Percentiles rank a stretch among this genome's conserved stretches.
phyloP scores from a whole-genome alignment of 139 green algal genomes.

The Spirogloea muscicola region DNA sequence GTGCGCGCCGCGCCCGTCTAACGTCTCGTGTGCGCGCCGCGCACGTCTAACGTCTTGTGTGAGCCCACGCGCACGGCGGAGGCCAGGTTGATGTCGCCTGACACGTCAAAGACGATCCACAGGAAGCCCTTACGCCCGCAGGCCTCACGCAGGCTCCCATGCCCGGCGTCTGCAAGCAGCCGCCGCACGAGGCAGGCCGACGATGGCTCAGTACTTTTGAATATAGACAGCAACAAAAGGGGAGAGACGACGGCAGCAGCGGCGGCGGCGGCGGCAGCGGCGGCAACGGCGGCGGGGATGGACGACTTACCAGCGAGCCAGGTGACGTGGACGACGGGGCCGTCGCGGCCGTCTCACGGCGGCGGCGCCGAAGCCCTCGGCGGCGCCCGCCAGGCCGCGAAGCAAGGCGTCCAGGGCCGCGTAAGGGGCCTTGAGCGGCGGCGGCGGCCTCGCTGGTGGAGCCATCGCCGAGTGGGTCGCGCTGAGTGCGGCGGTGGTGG shows the following conservation, averaged over 20 bases:
- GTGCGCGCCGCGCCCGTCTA: slow-evolving; percentile 5
- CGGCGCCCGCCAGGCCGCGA: slow-evolving; percentile 1
- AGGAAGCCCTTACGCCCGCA: neutral
- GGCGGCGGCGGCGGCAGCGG: neutral
- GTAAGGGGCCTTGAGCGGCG: too few relatives aligned
- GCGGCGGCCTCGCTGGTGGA: too few relatives aligned
- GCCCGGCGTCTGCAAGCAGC: neutral
- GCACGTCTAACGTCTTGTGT: slow-evolving; percentile 14
- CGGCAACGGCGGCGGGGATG: neutral
- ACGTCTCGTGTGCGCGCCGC: too few relatives aligned
- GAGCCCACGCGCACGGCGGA: neutral
- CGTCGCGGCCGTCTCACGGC: slow-evolving; percentile 6
- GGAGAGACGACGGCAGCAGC: neutral
- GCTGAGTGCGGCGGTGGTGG: too few relatives aligned
- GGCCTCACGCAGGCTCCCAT: neutral
- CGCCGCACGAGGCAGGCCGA: too few relatives aligned
- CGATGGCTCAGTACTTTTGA: neutral
- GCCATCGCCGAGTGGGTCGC: too few relatives aligned
- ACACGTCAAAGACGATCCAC: slow-evolving; percentile 20
- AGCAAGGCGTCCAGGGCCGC: neutral
- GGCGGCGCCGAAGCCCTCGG: slow-evolving; percentile 10
- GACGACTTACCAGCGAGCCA: slow-evolving; percentile 10
- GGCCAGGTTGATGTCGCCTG: slow-evolving; percentile 3
- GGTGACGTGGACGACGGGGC: slow-evolving; percentile 1
- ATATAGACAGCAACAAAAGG: neutral